These are phyloP conservation scores for Neurospora sp. DNA, from an alignment of 495 filamentous ascomycete species.

Conservation along the genomic window DNA sequence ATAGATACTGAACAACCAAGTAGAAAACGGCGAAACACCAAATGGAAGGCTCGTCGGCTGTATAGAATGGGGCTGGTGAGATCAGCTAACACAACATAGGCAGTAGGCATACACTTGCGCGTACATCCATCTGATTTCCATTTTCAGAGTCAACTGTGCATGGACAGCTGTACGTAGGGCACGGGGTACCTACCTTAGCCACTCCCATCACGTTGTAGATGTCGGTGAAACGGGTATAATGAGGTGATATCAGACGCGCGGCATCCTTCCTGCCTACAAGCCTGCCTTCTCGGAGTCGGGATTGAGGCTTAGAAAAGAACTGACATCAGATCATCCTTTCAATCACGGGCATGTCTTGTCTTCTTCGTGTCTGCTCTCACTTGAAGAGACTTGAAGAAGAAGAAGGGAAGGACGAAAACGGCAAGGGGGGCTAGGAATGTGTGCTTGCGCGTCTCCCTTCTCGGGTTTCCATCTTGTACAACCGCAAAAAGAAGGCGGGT, in stretches of 20 bases:
- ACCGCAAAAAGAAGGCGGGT: background rate
- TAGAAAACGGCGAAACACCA: background rate
- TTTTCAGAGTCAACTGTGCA: background rate
- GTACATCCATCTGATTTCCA: background rate
- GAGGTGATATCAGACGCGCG: background rate
- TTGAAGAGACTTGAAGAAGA: background rate
- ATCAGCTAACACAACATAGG: background rate
- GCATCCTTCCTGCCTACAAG: background rate
- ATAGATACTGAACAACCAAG: background rate
- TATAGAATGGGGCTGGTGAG: background rate
- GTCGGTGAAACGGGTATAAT: background rate
- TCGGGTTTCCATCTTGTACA: background rate
- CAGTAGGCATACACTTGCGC: background rate
- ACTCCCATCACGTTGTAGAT: background rate
- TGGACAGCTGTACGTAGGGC: background rate
- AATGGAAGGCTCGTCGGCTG: background rate
- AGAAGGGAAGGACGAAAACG: background rate
- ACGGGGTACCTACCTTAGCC: background rate
- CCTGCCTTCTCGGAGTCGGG: background rate
- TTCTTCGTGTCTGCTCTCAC: background rate
- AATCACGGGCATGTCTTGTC: background rate
- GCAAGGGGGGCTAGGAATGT: background rate
- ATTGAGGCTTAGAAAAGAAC: background rate
- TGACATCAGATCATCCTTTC: background rate
- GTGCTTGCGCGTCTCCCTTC: background rate